A percentile compares a stretch with the other conserved stretches of the same genome.
Conservation (phyloP, 441 rosid genomes). For the Pelargonium australe region DNA sequence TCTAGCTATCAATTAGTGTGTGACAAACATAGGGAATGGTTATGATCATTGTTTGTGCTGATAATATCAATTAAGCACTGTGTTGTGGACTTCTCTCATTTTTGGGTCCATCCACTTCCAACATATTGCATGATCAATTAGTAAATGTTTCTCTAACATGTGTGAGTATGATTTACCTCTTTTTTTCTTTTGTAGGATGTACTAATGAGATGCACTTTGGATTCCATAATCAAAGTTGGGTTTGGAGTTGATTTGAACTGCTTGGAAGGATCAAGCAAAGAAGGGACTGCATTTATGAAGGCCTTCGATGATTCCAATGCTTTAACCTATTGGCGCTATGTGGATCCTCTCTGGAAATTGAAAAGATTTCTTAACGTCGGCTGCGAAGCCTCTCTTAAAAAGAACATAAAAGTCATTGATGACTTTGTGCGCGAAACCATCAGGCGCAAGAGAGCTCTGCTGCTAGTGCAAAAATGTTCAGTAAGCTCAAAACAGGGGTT, state of each 20-base stretch:
- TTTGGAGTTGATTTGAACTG: conserved; percentile 68
- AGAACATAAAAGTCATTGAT: conserved; percentile 39
- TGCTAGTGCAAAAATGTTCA: conserved; percentile 11
- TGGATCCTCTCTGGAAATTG: conserved; percentile 65
- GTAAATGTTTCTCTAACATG: no score
- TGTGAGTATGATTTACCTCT: no score
- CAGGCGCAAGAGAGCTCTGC: conserved; percentile 35
- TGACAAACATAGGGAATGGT: no score
- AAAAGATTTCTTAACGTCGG: conserved; percentile 51
- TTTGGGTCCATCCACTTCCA: no score
- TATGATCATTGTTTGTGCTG: no score
- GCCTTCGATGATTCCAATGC: conserved; percentile 70
- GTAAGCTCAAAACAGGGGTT: conserved; percentile 19
- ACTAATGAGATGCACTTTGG: conserved; percentile 58
- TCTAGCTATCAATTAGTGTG: no score
- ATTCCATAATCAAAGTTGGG: conserved; percentile 75
- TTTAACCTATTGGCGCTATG: conserved; percentile 35
- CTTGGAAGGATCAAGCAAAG: conserved; percentile 46
- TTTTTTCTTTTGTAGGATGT: conserved; percentile 32
- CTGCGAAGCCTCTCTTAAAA: conserved; percentile 47
- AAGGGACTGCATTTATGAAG: conserved; percentile 45
- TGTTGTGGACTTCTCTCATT: no score
- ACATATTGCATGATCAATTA: no score
- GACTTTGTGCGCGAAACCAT: conserved; percentile 44
- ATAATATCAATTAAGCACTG: no score